These are phyloP conservation scores for Pseudohyphozyma bogoriensis DNA, from an alignment of 768 basidiomycete genomes.

Conservation along the genomic window DNA sequence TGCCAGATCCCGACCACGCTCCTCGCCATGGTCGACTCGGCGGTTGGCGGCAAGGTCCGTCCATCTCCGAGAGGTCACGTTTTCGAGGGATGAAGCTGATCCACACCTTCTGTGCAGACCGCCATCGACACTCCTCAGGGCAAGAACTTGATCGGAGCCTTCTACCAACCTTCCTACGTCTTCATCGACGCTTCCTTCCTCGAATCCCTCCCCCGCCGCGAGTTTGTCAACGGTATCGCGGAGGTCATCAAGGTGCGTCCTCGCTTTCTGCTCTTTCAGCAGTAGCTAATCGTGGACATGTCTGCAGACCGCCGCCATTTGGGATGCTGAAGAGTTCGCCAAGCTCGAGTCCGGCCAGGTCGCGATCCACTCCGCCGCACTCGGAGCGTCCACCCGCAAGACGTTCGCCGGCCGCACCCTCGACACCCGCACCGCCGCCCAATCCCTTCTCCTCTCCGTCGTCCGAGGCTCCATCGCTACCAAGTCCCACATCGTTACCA, in stretches of 20 bases:
- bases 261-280: neutral
- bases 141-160: constrained; percentile 96
- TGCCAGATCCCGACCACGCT: constrained; percentile 94
- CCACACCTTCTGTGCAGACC: constrained; percentile 42
- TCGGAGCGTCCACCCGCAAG: constrained; percentile 50
- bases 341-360: constrained; percentile 73
- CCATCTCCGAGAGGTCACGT: too few relatives aligned
- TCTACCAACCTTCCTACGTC: constrained; percentile 95
- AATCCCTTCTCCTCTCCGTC: constrained; percentile 74
- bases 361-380: constrained; percentile 73
- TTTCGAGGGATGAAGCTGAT: neutral
- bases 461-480: constrained; percentile 89
- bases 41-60: constrained; percentile 75
- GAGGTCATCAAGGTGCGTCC: constrained; percentile 82
- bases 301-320: constrained; percentile 90
- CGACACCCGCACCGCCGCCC: constrained; percentile 57
- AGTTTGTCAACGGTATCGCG: constrained; percentile 98
- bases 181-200: constrained; percentile 97
- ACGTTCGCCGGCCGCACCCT: constrained; percentile 43
- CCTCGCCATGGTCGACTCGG: constrained; percentile 96
- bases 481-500: constrained; percentile 92
- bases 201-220: constrained; percentile 78
- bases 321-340: constrained; percentile 82
- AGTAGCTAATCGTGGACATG: neutral
- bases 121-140: constrained; percentile 98